Percentiles rank a stretch among this genome's conserved stretches.
Evolutionary conservation across 345 rosid species (phyloP).

Genomic region (Eucalyptus camaldulensis): DNA sequence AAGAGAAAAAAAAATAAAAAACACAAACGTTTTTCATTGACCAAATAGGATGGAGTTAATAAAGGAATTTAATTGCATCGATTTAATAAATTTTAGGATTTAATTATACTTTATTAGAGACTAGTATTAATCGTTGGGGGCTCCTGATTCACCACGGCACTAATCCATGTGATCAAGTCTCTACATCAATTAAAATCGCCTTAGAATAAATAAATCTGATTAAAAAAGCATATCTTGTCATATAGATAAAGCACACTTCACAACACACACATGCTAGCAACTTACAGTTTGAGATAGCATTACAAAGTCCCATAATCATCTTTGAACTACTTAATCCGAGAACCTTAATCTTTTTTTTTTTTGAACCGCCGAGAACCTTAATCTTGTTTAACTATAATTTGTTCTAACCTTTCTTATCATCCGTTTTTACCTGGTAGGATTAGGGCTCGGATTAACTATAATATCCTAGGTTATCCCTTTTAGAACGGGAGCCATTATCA

Average conservation of each 20-base stretch:
- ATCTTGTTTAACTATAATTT: not conserved
- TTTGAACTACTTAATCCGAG: not conserved
- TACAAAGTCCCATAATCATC: not conserved
- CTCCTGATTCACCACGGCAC: not conserved
- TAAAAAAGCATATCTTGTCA: not conserved
- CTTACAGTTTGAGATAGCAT: not conserved
- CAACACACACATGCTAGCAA: not conserved
- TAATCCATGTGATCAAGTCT: not conserved
- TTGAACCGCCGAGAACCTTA: not conserved
- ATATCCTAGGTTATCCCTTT: not conserved
- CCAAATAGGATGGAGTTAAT: not conserved
- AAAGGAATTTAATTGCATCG: not conserved
- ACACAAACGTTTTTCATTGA: accelerated
- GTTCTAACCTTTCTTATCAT: not conserved
- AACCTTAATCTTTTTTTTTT: too few relatives aligned
- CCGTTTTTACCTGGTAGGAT: not conserved
- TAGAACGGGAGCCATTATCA: not conserved
- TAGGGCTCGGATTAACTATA: not conserved
- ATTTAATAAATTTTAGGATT: not conserved
- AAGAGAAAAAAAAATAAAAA: not conserved
- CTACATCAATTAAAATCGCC: not conserved
- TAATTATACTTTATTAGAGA: accelerated
- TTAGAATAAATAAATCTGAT: not conserved
- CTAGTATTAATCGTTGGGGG: not conserved
- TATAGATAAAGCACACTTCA: not conserved